phyloP scores from a whole-genome alignment of 1,139 yeast species.

The Lodderomyces metapsilosis region DNA sequence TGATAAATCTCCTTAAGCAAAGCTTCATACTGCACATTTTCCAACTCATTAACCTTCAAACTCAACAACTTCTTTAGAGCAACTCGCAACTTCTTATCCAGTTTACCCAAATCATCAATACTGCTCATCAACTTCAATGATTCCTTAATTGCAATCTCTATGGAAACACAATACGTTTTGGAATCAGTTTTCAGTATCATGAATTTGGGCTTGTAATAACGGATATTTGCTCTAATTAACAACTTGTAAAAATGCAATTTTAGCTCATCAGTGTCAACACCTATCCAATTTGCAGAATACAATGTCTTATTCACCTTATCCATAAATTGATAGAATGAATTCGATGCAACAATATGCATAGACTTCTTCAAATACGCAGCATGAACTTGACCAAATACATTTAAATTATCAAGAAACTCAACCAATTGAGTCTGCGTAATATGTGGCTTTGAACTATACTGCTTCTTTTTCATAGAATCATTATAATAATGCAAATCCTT shows the following conservation, averaged over 20 bases:
- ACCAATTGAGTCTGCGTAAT: constrained; percentile 7
- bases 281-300: constrained; percentile 27
- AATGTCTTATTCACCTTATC: constrained; percentile 24
- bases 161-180: constrained; percentile 17
- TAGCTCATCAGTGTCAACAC: constrained; percentile 14
- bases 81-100: constrained; percentile 21
- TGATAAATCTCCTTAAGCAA: constrained; percentile 7
- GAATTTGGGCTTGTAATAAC: constrained; percentile 26
- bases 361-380: background rate
- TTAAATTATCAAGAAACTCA: constrained; percentile 10
- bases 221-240: constrained; percentile 31
- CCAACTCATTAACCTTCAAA: constrained; percentile 15
- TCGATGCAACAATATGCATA: constrained; percentile 3
- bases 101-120: constrained; percentile 14
- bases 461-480: constrained; percentile 29
- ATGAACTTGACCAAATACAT: constrained; percentile 4
- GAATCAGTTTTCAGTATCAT: constrained; percentile 12
- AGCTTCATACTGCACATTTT: constrained; percentile 2
- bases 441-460: background rate
- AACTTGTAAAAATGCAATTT: constrained; percentile 23
- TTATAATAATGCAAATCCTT: constrained; percentile 36
- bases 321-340: constrained; percentile 5
- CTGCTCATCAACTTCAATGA: constrained; percentile 21
- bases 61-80: constrained; percentile 19
- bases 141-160: constrained; percentile 22